A percentile compares a stretch with the other conserved stretches of the same genome.
These are phyloP conservation scores for Aspergillus ostianus DNA, from an alignment of 495 filamentous ascomycete genomes.

Conservation along the genomic window DNA sequence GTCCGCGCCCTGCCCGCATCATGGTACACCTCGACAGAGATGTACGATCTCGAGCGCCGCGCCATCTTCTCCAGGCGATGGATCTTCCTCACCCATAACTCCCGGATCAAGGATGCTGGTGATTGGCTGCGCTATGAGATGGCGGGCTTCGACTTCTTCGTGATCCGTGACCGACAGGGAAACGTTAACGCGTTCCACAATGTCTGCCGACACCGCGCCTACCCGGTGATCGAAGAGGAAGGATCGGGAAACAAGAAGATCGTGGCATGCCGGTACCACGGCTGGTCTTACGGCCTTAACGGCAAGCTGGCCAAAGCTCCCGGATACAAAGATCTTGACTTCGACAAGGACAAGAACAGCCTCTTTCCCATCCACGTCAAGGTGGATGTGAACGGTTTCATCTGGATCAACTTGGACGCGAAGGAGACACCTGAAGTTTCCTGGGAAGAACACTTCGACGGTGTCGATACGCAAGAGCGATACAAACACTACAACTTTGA, in stretches of 20 bases:
- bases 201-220: constrained; percentile 54
- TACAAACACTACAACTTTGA: constrained; percentile 59
- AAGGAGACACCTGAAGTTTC: constrained; percentile 36
- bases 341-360: constrained; percentile 49
- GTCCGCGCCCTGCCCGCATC: constrained; percentile 45
- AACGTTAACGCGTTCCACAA: constrained; percentile 55
- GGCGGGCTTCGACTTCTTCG: constrained; percentile 49
- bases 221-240: constrained; percentile 49
- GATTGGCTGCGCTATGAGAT: constrained; percentile 49
- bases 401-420: constrained; percentile 52
- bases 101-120: constrained; percentile 43
- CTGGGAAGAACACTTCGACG: constrained; percentile 47
- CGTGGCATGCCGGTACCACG: constrained; percentile 57
- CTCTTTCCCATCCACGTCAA: constrained; percentile 39
- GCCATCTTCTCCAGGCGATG: constrained; percentile 52
- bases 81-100: constrained; percentile 50
- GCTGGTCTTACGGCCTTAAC: constrained; percentile 46
- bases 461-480: constrained; percentile 43
- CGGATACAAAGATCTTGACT: constrained; percentile 48
- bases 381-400: constrained; percentile 54
- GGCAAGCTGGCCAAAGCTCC: constrained; percentile 59
- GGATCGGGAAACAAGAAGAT: constrained; percentile 46
- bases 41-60: constrained; percentile 51
- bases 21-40: constrained; percentile 48
- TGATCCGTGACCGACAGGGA: constrained; percentile 43